Evolutionary conservation across 1,284 basidiomycete species (phyloP).

Genomic region (Coriolopsis trogii): DNA sequence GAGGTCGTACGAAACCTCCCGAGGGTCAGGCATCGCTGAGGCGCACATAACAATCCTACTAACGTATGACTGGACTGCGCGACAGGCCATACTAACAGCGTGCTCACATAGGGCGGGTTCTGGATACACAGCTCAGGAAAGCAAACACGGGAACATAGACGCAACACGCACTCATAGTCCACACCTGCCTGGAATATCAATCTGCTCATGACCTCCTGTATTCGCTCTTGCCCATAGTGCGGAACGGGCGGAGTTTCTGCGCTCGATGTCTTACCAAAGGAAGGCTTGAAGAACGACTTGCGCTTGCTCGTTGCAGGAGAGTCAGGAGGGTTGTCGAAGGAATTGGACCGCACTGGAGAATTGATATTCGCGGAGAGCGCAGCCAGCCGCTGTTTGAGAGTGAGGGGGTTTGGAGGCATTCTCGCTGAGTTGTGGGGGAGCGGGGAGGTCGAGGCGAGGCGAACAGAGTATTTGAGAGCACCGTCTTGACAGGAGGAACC

Average conservation of each 20-base stretch:
- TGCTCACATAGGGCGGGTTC: constrained; percentile 89
- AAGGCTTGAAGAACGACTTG: constrained; percentile 28
- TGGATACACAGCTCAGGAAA: constrained; percentile 32
- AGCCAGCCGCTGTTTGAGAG: constrained; percentile 35
- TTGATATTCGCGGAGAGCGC: constrained; percentile 28
- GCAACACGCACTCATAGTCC: constrained; percentile 72
- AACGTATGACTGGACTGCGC: background rate
- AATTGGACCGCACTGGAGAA: constrained; percentile 13
- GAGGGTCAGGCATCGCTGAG: constrained; percentile 79
- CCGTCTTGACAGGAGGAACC: background rate
- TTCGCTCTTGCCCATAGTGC: constrained; percentile 41
- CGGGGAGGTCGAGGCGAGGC: background rate
- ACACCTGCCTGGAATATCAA: constrained; percentile 88
- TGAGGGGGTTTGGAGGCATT: constrained; percentile 30
- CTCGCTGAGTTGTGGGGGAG: background rate
- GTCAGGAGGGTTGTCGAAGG: constrained; percentile 24
- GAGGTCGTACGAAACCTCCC: constrained; percentile 75
- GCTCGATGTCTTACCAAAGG: constrained; percentile 18
- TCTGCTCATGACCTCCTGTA: constrained; percentile 67
- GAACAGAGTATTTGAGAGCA: background rate
- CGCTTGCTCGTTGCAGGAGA: constrained; percentile 25
- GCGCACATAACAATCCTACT: constrained; percentile 80
- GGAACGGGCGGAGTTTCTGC: constrained; percentile 4
- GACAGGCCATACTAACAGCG: background rate
- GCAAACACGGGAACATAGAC: background rate